Conservation (phyloP, 2,329 filamentous ascomycete species). For the Aspergillus glaucus region DNA sequence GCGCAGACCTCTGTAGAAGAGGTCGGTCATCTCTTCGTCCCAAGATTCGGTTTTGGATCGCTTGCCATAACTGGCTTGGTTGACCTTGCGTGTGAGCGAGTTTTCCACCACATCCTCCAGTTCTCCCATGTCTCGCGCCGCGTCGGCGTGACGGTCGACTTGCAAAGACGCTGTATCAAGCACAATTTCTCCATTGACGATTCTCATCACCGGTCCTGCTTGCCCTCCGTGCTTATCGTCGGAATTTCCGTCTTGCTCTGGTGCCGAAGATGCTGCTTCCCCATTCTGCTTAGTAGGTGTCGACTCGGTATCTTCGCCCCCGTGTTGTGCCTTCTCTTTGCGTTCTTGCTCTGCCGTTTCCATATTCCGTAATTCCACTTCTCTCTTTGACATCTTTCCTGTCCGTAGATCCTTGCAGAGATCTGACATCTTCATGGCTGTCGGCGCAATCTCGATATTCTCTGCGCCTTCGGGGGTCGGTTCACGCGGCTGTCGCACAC, state of each 20-base stretch:
- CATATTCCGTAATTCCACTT: slow-evolving; percentile 51
- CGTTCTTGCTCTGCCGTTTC: slow-evolving; percentile 49
- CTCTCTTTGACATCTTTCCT: slow-evolving; percentile 52
- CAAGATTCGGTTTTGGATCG: slow-evolving; percentile 50
- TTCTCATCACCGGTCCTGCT: slow-evolving; percentile 43
- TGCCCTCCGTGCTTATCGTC: slow-evolving; percentile 31
- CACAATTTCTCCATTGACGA: slow-evolving; percentile 54
- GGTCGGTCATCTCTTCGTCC: slow-evolving; percentile 53
- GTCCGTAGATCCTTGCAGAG: slow-evolving; percentile 49
- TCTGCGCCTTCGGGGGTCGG: slow-evolving; percentile 45
- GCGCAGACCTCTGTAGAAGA: slow-evolving; percentile 56
- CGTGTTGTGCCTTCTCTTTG: slow-evolving; percentile 34
- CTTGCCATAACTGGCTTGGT: slow-evolving; percentile 42
- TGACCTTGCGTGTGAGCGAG: slow-evolving; percentile 42
- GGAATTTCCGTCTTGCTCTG: slow-evolving; percentile 12
- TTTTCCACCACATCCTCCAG: slow-evolving; percentile 42
- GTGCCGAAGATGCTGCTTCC: slow-evolving; percentile 16
- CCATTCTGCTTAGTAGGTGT: slow-evolving; percentile 21
- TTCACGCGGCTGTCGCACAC: slow-evolving; percentile 31
- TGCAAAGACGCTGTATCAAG: slow-evolving; percentile 47
- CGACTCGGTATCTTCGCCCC: slow-evolving; percentile 16
- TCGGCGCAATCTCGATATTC: slow-evolving; percentile 47
- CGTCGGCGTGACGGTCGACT: slow-evolving; percentile 52
- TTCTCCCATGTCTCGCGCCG: slow-evolving; percentile 42
- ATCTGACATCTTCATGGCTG: slow-evolving; percentile 52